These are phyloP conservation scores for Penstemon newberryi DNA, from an alignment of 257 asterid genomes.

Conservation along the genomic window DNA sequence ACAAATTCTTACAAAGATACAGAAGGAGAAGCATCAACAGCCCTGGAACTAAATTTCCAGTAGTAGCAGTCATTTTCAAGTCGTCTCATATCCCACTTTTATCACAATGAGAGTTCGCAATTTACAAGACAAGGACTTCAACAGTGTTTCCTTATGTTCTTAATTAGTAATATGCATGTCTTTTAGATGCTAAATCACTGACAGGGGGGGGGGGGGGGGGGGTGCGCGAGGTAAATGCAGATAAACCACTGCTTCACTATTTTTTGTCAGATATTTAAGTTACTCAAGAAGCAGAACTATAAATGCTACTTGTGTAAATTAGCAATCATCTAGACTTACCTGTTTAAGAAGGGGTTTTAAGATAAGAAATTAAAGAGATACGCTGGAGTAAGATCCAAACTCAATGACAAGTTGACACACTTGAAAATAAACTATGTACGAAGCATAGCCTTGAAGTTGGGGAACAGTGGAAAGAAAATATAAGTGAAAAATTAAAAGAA, in stretches of 20 bases:
- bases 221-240: no score
- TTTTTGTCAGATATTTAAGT: not conserved
- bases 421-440: not conserved
- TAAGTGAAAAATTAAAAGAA: not conserved
- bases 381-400: not conserved
- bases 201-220: no score
- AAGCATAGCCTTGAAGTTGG: not conserved
- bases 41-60: not conserved
- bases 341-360: not conserved
- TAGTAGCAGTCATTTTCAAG: no score
- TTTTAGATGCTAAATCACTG: conserved; percentile 4
- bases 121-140: not conserved
- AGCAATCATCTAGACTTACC: not conserved
- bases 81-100: conserved; percentile 5
- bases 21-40: not conserved
- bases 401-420: not conserved
- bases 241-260: not conserved
- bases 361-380: not conserved
- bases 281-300: conserved; percentile 15
- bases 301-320: conserved; percentile 18
- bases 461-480: not conserved
- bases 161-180: not conserved
- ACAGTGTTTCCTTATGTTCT: not conserved
- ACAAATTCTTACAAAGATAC: not conserved
- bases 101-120: not conserved